Evolutionary conservation across 2,329 filamentous ascomycete genomes (phyloP), one percentile per base, ranked within the genome.

Genomic region (Monilinia fructigena): DNA sequence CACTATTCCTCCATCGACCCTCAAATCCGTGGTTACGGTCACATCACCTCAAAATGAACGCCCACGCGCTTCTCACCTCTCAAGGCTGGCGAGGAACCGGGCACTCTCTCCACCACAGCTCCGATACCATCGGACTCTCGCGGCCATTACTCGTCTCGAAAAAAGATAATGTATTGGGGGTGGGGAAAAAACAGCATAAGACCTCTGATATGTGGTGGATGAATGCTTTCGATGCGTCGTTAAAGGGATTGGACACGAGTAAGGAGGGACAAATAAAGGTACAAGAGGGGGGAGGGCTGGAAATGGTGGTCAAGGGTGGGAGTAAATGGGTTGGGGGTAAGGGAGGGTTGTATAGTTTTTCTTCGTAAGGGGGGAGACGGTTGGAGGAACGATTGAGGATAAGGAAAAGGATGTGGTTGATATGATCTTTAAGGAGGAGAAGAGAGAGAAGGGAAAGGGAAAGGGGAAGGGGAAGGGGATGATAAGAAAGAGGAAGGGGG

Each of bases 131-230:
- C 69, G 94, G 94, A 54, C 88, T 98, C 65, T 87, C 88, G 35
- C 91, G 90, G 72, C 94, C 94, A 6, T 84, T 98, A 38, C 86
- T 96, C 48, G 85, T 97, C 66, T 88, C 90, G 67, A 89, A 91
- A 73, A 96, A 96, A 78, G 84, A 89, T 73, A 90, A 96, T 77
- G 89, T 85, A 38, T 83, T 91, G 63, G 94, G 94, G 31, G 82
- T 98, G 6, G 94, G 94, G 65, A 88, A 91, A 76, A 92, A 91
- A 77, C 86, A 86, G 71, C 84, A 84, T 66, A 70, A 69, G 28
- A 82, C 83, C 78, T 85, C 83, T 72, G 94, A 97, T 76, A 93
- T 97, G 77, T 99, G 95, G 95, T 99, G 95, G 95, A 83, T 97
- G 78, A 89, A 92, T 67, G 95, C 95, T 14, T 97, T 97, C 72